Percentiles rank a stretch among this genome's conserved stretches.
phyloP scores from a whole-genome alignment of 148 eudicot genomes.

The Drosera capensis region DNA sequence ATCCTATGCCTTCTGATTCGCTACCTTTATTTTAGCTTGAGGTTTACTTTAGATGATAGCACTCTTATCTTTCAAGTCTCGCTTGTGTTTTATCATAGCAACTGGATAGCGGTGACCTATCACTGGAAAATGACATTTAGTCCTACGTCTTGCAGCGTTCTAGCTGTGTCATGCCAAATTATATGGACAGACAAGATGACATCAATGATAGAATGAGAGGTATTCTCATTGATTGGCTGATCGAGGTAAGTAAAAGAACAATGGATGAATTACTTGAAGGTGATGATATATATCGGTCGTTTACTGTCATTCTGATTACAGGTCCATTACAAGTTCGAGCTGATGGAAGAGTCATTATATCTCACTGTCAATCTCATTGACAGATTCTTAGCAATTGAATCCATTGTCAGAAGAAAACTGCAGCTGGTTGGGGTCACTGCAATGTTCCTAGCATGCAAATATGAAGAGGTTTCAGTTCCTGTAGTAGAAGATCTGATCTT shows the following conservation, averaged over 20 bases:
- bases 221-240: slow-evolving; percentile 80
- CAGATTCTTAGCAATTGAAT: slow-evolving; percentile 46
- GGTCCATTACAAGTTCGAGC: slow-evolving; percentile 86
- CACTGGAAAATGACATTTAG: neutral
- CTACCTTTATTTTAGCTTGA: neutral
- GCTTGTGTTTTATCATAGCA: too few relatives aligned
- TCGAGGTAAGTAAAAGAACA: slow-evolving; percentile 39
- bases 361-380: slow-evolving; percentile 71
- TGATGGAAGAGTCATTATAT: slow-evolving; percentile 82
- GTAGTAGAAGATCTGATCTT: slow-evolving; percentile 59
- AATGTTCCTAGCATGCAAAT: slow-evolving; percentile 80
- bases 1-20: too few relatives aligned
- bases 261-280: neutral
- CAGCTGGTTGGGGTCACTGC: slow-evolving; percentile 86
- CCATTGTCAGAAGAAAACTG: slow-evolving; percentile 57
- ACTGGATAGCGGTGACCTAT: too few relatives aligned
- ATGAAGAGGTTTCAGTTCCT: slow-evolving; percentile 71
- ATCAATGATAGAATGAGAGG: slow-evolving; percentile 75
- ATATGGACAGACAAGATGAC: slow-evolving; percentile 55
- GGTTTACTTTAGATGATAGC: neutral
- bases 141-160: slow-evolving; percentile 17
- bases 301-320: slow-evolving; percentile 7
- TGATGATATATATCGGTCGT: neutral
- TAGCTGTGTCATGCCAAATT: slow-evolving; percentile 39
- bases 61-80: neutral